phyloP scores from a whole-genome alignment of 2,329 filamentous ascomycete genomes.

The Ascochyta koolunga region DNA sequence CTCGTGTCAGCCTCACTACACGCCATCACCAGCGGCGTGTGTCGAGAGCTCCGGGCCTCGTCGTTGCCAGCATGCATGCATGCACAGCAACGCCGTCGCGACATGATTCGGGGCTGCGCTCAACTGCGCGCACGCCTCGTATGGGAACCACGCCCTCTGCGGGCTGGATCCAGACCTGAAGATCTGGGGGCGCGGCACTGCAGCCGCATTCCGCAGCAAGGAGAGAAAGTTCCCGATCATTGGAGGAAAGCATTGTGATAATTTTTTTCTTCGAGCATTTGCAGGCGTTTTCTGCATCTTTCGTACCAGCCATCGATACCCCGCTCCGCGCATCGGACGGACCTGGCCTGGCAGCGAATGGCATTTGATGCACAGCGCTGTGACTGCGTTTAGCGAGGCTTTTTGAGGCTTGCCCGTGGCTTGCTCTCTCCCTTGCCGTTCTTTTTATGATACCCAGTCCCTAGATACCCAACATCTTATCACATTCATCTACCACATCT shows the following conservation, averaged over 20 bases:
- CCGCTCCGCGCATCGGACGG: slow-evolving; percentile 29
- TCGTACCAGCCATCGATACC: slow-evolving; percentile 30
- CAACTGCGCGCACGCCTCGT: slow-evolving; percentile 8
- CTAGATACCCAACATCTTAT: slow-evolving; percentile 30
- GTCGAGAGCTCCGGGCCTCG: slow-evolving; percentile 3
- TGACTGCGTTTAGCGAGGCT: slow-evolving; percentile 31
- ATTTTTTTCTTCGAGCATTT: slow-evolving; percentile 22
- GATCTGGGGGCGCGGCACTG: slow-evolving; percentile 4
- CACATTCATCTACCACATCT: slow-evolving; percentile 2
- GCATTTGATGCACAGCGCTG: slow-evolving; percentile 29
- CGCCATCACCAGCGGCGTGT: slow-evolving; percentile 1
- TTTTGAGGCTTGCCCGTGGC: slow-evolving; percentile 32
- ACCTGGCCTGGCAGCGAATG: slow-evolving; percentile 22
- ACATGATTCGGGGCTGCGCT: slow-evolving; percentile 9
- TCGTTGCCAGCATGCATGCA: slow-evolving; percentile 3
- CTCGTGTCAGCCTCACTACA: slow-evolving; percentile 19
- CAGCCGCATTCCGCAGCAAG: slow-evolving; percentile 3
- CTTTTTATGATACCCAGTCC: slow-evolving; percentile 40
- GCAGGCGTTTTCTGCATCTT: slow-evolving; percentile 19
- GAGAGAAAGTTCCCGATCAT: slow-evolving; percentile 13
- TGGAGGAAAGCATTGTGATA: slow-evolving; percentile 25
- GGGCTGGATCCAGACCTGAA: slow-evolving; percentile 9
- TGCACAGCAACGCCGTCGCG: slow-evolving; percentile 7
- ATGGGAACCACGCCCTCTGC: slow-evolving; percentile 2
- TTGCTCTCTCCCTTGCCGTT: slow-evolving; percentile 27